phyloP scores from a whole-genome alignment of 805 yeast genomes.

The Hanseniaspora jakobsenii region DNA sequence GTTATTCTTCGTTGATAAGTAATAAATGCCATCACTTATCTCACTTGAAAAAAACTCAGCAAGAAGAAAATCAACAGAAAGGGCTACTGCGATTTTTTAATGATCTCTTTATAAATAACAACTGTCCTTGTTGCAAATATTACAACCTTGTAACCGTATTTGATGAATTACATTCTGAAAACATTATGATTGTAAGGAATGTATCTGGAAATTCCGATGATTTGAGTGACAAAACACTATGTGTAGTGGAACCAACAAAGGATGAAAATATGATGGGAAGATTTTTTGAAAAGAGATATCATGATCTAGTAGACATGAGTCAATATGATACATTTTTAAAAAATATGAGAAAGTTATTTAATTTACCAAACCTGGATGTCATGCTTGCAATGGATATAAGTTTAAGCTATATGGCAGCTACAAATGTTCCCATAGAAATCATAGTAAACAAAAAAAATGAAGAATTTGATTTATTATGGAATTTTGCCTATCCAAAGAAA shows the following conservation, averaged over 20 bases:
- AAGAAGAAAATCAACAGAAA: no score
- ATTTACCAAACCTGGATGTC: no score
- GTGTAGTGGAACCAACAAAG: neutral
- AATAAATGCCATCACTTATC: conserved; percentile 10
- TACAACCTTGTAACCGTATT: neutral
- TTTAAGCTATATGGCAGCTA: neutral
- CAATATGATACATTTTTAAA: neutral
- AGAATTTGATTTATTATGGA: no score
- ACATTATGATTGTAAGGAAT: neutral
- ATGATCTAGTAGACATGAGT: neutral
- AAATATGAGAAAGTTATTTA: neutral
- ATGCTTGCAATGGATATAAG: neutral
- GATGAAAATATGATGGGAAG: neutral
- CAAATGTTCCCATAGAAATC: neutral
- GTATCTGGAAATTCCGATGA: neutral
- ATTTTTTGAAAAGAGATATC: neutral
- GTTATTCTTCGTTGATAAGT: conserved; percentile 8
- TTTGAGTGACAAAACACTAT: neutral
- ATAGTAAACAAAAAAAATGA: neutral
- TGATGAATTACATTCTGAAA: neutral
- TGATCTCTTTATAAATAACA: neutral
- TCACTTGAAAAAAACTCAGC: neutral
- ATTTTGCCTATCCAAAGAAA: neutral
- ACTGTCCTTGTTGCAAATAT: conserved; percentile 14
- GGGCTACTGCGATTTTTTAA: neutral